Evolutionary conservation across 169 alveolate genomes (phyloP), one percentile per base, ranked within the genome.

Genomic region (Cryptosporidium viatorum): DNA sequence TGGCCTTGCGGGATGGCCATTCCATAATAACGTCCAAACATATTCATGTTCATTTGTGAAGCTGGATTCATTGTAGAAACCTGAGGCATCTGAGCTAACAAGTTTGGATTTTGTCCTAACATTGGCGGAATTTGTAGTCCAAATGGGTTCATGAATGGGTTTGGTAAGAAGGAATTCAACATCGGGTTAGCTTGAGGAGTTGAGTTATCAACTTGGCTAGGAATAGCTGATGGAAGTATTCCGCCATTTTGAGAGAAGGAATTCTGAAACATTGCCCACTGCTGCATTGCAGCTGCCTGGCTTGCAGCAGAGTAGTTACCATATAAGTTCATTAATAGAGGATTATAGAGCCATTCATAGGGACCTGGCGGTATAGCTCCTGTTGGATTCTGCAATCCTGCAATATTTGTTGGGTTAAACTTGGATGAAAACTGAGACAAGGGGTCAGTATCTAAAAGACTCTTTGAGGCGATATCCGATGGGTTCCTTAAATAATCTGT

Each of bases 201-300:
- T 3, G 71, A 65, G 29, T 33, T 33, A 14, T 65, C 71, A 9
- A 29, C 48, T 65, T 65, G 71, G n/a, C 52, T 31, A 14, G 71
- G 18, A 35, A 65, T n/a, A 21, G 52, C 71, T 33, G 71, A 65
- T 4, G 71, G 48, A 35, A 37, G 71, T 18, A 37, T 55, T 55
- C 67, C 67, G 35, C 12, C 14, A 26, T 55, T 31, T 51, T 71
- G 85, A 1, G 67, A 51, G 21, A 71, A n/a, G 35, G 69, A 23
- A 23, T 65, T 80, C 52, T 80, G 89, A 29, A 80, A 31, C 75
- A 80, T 62, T 60, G 89, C 89, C 89, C 89, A 80, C 0, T 80
- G 86, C 33, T 74, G 86, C 50, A 74, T 74, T 37, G 86, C 86
- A 37, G 86, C 86, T 18, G 86, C 86, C 33, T 74, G 89, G 35